Conservation (phyloP, 1,284 basidiomycete species). For the Neonothopanus nambi region DNA sequence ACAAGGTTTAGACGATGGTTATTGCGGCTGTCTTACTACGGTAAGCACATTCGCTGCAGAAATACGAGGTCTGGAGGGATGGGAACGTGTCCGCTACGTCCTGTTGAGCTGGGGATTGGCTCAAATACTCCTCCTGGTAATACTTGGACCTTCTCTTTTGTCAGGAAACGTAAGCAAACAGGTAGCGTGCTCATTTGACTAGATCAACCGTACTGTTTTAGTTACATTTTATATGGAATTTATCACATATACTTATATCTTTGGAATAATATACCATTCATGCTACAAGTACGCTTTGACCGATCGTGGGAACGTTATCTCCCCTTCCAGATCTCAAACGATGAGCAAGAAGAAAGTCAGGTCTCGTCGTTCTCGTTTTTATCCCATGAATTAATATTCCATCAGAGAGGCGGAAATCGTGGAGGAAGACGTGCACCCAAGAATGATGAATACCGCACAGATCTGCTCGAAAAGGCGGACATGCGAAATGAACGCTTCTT, state of each 20-base stretch:
- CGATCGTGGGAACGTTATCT: too few relatives aligned
- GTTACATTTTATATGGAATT: background rate
- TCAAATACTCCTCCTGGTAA: slow-evolving; percentile 74
- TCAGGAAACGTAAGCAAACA: slow-evolving; percentile 35
- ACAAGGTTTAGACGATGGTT: slow-evolving; percentile 86
- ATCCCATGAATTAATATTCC: background rate
- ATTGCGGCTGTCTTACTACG: slow-evolving; percentile 94
- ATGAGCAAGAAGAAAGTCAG: slow-evolving; percentile 14
- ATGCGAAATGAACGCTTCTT: slow-evolving; percentile 77
- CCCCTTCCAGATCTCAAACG: background rate
- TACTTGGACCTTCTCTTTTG: slow-evolving; percentile 71
- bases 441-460: slow-evolving; percentile 33
- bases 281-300: too few relatives aligned
- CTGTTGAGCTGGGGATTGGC: slow-evolving; percentile 67
- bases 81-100: slow-evolving; percentile 69
- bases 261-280: too few relatives aligned
- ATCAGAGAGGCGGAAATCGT: background rate
- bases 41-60: slow-evolving; percentile 94
- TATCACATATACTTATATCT: too few relatives aligned
- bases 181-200: slow-evolving; percentile 37
- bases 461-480: slow-evolving; percentile 52
- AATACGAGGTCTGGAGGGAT: slow-evolving; percentile 56
- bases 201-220: background rate
- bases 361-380: background rate
- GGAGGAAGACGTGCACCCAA: slow-evolving; percentile 8